Conservation (phyloP, 2,329 filamentous ascomycete species). For the Clonostachys sp. region DNA sequence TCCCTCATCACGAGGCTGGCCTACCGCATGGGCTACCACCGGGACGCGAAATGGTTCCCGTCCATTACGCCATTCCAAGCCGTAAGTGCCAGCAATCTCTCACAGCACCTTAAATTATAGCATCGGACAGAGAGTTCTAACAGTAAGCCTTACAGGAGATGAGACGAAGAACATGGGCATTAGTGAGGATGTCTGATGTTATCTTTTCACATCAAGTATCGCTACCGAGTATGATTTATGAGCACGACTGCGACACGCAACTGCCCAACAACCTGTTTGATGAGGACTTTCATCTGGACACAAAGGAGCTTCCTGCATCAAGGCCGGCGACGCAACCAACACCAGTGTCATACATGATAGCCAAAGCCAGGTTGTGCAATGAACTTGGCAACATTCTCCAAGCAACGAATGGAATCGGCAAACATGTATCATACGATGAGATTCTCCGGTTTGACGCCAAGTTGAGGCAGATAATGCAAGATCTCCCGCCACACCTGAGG, state of each 20-base stretch:
- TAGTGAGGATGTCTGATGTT: constrained; percentile 69
- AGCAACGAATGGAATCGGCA: constrained; percentile 50
- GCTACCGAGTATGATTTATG: constrained; percentile 65
- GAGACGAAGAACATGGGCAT: constrained; percentile 63
- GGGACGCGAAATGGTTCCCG: constrained; percentile 71
- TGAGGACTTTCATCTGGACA: constrained; percentile 70
- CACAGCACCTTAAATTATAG: background rate
- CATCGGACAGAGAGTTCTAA: background rate
- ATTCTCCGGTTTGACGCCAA: constrained; percentile 58
- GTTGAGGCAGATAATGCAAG: constrained; percentile 56
- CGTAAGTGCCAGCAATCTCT: constrained; percentile 27
- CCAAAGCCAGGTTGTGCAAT: constrained; percentile 62
- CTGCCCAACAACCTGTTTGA: constrained; percentile 77
- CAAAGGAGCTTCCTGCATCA: constrained; percentile 62
- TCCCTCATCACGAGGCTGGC: constrained; percentile 52
- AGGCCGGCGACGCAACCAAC: constrained; percentile 67
- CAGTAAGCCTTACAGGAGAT: constrained; percentile 50
- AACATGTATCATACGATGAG: constrained; percentile 57
- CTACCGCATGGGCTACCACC: constrained; percentile 71
- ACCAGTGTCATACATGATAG: constrained; percentile 74
- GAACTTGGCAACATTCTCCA: constrained; percentile 72
- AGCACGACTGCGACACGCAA: constrained; percentile 70
- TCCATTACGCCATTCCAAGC: constrained; percentile 69
- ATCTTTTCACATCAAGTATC: constrained; percentile 73
- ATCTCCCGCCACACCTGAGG: constrained; percentile 75